Percentiles rank a stretch among this genome's conserved stretches.
Conservation (phyloP, 768 basidiomycete genomes). For the Lanmaoa pseudosensibilis region DNA sequence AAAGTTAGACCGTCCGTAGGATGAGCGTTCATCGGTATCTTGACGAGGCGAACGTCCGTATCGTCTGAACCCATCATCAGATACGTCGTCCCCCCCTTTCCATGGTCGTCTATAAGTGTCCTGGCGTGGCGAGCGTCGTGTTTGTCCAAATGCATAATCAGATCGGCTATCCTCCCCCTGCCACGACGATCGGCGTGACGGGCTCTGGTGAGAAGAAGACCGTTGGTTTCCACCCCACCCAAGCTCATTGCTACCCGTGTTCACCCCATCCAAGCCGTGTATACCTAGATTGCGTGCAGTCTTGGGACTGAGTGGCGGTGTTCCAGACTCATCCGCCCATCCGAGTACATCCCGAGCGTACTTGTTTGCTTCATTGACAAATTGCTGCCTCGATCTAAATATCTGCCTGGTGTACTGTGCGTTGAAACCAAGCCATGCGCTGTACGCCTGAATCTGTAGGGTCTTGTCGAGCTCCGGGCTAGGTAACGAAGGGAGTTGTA, state of each 20-base stretch:
- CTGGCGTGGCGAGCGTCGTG: constrained; percentile 3
- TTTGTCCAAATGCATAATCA: not conserved
- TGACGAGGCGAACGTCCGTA: constrained; percentile 1
- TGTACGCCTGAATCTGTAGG: constrained; percentile 51
- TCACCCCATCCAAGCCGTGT: constrained; percentile 36
- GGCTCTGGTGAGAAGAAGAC: constrained; percentile 4
- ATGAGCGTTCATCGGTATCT: constrained; percentile 2
- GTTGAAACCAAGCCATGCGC: constrained; percentile 60
- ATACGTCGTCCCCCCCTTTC: not conserved
- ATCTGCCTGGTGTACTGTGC: constrained; percentile 39
- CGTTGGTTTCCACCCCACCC: not conserved
- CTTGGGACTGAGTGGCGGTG: constrained; percentile 42
- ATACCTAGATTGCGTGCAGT: constrained; percentile 54
- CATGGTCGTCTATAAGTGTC: not conserved
- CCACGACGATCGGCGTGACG: constrained; percentile 14
- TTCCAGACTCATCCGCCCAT: constrained; percentile 33
- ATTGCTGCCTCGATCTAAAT: constrained; percentile 38
- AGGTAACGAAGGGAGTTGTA: constrained; percentile 29
- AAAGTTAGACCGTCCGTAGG: constrained; percentile 7
- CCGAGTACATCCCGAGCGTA: constrained; percentile 39
- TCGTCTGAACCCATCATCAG: not conserved
- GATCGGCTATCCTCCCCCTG: not conserved
- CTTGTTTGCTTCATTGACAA: constrained; percentile 42
- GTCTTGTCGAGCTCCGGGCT: constrained; percentile 33
- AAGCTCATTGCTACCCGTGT: constrained; percentile 5